Evolutionary conservation across 2,329 filamentous ascomycete species (phyloP), one percentile per base, ranked within the genome.

Genomic region (Bisporella sp.): DNA sequence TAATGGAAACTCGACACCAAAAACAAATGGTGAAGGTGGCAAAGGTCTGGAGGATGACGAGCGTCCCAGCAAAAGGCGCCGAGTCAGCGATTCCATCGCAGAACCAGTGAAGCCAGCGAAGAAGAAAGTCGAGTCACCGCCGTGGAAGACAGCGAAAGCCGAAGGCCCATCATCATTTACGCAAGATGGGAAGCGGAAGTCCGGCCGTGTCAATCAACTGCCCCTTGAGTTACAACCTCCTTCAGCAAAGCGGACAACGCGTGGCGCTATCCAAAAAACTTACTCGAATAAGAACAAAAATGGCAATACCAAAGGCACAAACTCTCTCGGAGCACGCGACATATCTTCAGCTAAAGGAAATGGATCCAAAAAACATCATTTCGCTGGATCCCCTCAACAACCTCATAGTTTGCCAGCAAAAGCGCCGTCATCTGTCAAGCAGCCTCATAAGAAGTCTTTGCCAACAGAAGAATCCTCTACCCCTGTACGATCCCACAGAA

Each of bases 131-230:
- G 75, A 78, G 53, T 97, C 92, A 56, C 93, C 93, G 57, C 93
- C 93, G 28, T 99, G 93, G 93, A 97, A 93, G 73, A 88, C 82
- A 63, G 79, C 87, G 55, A 79, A 79, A 52, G 89, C 87, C 40
- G 87, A 95, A 31, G 93, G 93, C 0, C 93, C 93, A 28, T 93
- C 92, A 4, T 86, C 87, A 1, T 91, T 95, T 65, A 79, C 86
- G 43, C 80, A 77, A 71, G 87, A 77, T 78, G 89, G 87, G 45
- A 77, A 77, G 56, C 77, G 82, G 53, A 84, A 82, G 62, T 86
- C 82, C 28, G 81, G 81, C 40, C 77, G 82, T 54, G 79, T 81
- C 60, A 85, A 85, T 62, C 56, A 57, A 31, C 62, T 81, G 11
- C 78, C 79, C 13, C 54, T 77, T 31, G 78, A 82, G 54, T 59